Base-by-base conservation (phyloP, 768 basidiomycete species). In the Boletus barrowsii region DNA sequence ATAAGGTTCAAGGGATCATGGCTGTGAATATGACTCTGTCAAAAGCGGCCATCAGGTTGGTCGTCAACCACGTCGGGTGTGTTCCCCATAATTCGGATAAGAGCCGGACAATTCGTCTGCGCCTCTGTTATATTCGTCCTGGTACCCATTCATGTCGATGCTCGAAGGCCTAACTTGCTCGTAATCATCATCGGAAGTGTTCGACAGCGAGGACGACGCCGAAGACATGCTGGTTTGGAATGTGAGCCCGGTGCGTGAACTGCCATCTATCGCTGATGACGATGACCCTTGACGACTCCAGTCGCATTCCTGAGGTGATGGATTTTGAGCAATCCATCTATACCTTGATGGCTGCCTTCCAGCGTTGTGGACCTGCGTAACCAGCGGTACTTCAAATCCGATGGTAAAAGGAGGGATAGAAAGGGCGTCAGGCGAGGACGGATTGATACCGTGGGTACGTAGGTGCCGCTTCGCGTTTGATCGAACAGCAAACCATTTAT, bases 391-490 rank as follows among this genome's bases (percentile, higher is more conserved):
- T 42, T 80, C 78, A 59, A 79, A 78, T 41, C 75, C 76, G 24
- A 79, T 68, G 39, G 63, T 72, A 66, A 70, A 76, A 32, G 33
- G 39, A 15, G 71, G 59, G n/a, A 53, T 33, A 13, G 64, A 57
- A 22, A 68, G 57, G 42, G 47, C 14, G 15, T 53, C 65, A n/a
- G 56, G 39, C 13, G 60, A 53, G 13, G 67, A 59, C 14, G 66
- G 67, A 53, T 65, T 63, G 41, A 85, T 76, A 24, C 86, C 86
- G 59, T 92, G 89, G 2, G 86, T 90, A 42, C 87, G 84, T 36
- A 88, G 76, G 63, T 92, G 89, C 33, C 89, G 80, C 67, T 84
- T 88, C 15, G 88, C 88, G 61, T 92, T 92, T 9, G 89, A 91
- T 13, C 87, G 82, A 17, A 91, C 88, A 18, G 86, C 83, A 62